Conservation (phyloP, 2,329 filamentous ascomycete genomes). For the Fusarium luffae region DNA sequence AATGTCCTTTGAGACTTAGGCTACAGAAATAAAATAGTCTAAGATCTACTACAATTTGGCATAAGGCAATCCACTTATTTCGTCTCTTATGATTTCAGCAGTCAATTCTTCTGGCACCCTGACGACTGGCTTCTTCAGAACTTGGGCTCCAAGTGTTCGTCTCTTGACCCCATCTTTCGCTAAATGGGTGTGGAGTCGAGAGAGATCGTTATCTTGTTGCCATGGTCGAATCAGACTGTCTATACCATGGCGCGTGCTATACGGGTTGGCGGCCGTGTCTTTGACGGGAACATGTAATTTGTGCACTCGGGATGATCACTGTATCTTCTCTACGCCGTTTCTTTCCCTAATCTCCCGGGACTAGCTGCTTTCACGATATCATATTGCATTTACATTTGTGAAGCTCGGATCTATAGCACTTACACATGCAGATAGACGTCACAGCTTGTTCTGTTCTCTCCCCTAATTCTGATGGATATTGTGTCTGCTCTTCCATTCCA, state of each 20-base stretch:
- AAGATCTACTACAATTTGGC: no score
- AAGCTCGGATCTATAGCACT: not conserved
- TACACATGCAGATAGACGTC: conserved; percentile 4
- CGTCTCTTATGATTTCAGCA: no score
- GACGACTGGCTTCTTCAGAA: not conserved
- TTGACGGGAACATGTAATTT: not conserved
- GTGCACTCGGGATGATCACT: conserved; percentile 1
- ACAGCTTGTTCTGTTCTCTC: conserved; percentile 2
- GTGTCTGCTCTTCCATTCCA: not conserved
- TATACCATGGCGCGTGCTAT: conserved; percentile 5
- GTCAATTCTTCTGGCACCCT: no score
- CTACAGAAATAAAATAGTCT: no score
- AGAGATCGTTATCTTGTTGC: conserved; percentile 1
- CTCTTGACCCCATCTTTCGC: not conserved
- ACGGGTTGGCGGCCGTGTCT: conserved; percentile 10
- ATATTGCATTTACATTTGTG: not conserved
- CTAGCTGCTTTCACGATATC: not conserved
- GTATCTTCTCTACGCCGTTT: not conserved
- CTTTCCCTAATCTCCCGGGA: not conserved
- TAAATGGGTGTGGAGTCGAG: conserved; percentile 4
- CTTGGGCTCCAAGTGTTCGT: not conserved
- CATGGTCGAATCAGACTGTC: conserved; percentile 14
- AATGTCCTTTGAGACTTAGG: no score
- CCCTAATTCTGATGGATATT: not conserved
- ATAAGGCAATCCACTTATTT: no score